These are phyloP conservation scores for Auxenochlorella protothecoides DNA, from an alignment of 139 green algal species.

Conservation along the genomic window DNA sequence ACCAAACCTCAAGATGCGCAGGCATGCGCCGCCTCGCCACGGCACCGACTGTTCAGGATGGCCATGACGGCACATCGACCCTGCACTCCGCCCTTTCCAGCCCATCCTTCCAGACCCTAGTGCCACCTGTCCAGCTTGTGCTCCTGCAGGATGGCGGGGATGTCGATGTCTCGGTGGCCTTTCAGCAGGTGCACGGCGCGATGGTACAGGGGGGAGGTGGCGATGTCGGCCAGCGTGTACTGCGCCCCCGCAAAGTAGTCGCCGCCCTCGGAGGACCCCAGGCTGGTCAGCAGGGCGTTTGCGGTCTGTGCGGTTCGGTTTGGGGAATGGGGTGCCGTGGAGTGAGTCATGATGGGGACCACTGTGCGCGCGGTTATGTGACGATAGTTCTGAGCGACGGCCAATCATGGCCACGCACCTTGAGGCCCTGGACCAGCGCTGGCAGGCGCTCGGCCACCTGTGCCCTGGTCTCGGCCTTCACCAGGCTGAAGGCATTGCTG, in stretches of 20 bases:
- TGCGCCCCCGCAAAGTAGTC: conserved; percentile 9
- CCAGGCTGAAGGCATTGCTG: not conserved
- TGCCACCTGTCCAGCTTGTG: conserved; percentile 8
- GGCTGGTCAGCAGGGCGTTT: not conserved
- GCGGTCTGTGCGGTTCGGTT: too few species aligned
- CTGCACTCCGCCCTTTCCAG: too few species aligned
- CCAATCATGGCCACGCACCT: not conserved
- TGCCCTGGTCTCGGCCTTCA: not conserved
- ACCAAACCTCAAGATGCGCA: not conserved
- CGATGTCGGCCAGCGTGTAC: conserved; percentile 6
- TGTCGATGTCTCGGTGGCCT: conserved; percentile 7
- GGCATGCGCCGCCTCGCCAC: not conserved
- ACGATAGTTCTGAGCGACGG: too few species aligned
- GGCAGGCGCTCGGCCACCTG: too few species aligned
- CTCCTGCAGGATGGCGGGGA: not conserved
- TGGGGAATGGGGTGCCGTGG: too few species aligned
- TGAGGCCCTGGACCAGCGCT: conserved; percentile 1
- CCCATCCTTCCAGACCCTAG: not conserved
- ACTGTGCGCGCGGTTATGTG: too few species aligned
- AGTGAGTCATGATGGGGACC: too few species aligned
- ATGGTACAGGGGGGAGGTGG: conserved; percentile 6
- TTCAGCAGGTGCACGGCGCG: conserved; percentile 5
- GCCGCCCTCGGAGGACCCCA: conserved; percentile 3
- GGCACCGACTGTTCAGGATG: too few species aligned
- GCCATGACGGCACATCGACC: too few species aligned